Base-by-base conservation (phyloP, 2,329 filamentous ascomycete species). In the Fusarium euwallaceae region DNA sequence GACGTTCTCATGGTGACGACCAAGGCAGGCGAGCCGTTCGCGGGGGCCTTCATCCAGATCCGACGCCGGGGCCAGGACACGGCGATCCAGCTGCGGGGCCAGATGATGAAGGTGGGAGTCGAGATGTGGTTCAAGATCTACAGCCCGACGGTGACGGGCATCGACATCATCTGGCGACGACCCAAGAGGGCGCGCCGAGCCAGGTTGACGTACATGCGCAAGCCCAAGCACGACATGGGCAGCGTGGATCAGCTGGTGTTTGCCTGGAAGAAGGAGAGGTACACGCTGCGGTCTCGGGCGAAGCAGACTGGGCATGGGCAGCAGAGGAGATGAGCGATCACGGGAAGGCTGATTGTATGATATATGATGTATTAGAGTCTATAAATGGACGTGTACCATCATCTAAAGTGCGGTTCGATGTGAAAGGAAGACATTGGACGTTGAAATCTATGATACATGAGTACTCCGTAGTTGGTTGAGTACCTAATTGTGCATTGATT, bases 51-150 rank as follows among this genome's bases (percentile, higher is more conserved):
- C 79, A 88, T 99, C 81, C 93, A 93, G 81, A 95, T 99, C 82
- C 93, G 95, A 66, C 89, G 95, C 64, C 89, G 93, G n/a, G 95
- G 95, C 69, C 90, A 97, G 70, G 96, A 98, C 85, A 97, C 95
- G 3, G 93, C 94, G 6, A 92, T 99, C 65, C 86, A 98, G 69
- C 88, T 99, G 70, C 90, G 97, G 66, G 96, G 96, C 78, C 92
- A 97, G 81, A 86, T 99, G 78, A 95, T 94, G 76, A 91, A 94
- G 78, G 91, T 97, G 8, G 94, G 94, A 70, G 94, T 98, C 70
- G 97, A 99, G 89, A 97, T 98, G 94, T 98, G 95, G 92, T 95
- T 94, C 85, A 99, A 99, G 88, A 88, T 98, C 69, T 98, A 97
- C 87, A 94, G 91, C 81, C 96, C 96, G 70, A 93, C 94, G 81